Conservation (phyloP, 1,284 basidiomycete species). For the Leccinum pachyderme region DNA sequence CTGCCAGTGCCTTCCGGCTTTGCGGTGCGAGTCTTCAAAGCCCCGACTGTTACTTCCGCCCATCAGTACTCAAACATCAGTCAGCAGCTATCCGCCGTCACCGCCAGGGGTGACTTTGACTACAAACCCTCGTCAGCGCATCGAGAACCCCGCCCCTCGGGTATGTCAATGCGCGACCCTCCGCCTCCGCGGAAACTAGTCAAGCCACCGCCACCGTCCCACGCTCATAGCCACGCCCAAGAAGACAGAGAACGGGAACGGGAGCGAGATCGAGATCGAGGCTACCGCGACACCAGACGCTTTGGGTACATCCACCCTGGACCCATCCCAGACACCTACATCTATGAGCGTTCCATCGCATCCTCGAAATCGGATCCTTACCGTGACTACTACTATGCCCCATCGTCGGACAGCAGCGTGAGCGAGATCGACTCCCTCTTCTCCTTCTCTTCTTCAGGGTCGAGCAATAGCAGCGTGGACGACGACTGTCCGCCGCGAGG, state of each 20-base stretch:
- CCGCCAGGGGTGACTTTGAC: conserved; percentile 43
- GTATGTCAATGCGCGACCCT: conserved; percentile 18
- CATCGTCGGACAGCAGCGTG: conserved; percentile 43
- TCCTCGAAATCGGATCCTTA: conserved; percentile 52
- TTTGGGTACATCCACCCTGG: conserved; percentile 45
- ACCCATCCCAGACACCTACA: conserved; percentile 44
- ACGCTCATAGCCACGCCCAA: conserved; percentile 18
- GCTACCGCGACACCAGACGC: conserved; percentile 29
- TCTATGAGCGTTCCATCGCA: conserved; percentile 54
- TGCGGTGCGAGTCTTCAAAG: conserved; percentile 52
- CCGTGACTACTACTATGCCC: conserved; percentile 39
- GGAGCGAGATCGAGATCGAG: conserved; percentile 16
- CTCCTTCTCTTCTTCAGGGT: conserved; percentile 44
- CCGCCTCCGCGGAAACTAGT: conserved; percentile 24
- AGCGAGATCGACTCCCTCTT: conserved; percentile 39
- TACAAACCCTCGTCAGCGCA: conserved; percentile 36
- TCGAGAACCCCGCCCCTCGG: conserved; percentile 26
- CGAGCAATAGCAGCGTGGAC: conserved; percentile 51
- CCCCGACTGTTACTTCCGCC: conserved; percentile 37
- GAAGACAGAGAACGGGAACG: conserved; percentile 22
- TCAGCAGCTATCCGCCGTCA: conserved; percentile 31
- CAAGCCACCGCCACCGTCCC: conserved; percentile 29
- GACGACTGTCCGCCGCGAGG: conserved; percentile 34
- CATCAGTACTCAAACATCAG: conserved; percentile 33
- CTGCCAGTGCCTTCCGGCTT: conserved; percentile 45